Percentiles rank a stretch among this genome's conserved stretches.
These are phyloP conservation scores for Hyphodiscus hymeniophilus DNA, from an alignment of 495 filamentous ascomycete species.

Conservation along the genomic window DNA sequence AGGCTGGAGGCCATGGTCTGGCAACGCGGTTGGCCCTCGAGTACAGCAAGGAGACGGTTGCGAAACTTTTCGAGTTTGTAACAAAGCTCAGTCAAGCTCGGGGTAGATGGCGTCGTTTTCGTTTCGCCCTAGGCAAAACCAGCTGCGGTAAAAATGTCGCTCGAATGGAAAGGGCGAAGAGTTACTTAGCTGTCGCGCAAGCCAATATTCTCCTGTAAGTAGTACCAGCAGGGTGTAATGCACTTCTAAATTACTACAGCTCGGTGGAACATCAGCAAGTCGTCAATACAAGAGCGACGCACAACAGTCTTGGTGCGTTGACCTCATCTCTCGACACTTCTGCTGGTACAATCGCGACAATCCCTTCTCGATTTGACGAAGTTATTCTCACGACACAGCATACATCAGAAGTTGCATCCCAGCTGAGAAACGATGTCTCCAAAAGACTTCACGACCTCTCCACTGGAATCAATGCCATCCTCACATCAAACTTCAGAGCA, in stretches of 20 bases:
- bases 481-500: neutral
- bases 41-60: neutral
- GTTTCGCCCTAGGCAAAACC: neutral
- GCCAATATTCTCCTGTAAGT: slow-evolving; percentile 3
- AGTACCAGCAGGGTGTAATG: neutral
- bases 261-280: neutral
- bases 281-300: neutral
- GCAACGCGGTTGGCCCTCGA: neutral
- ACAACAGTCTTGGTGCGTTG: neutral
- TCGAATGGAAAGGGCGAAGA: neutral
- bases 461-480: neutral
- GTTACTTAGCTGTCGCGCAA: neutral
- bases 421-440: neutral
- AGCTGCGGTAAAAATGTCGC: neutral
- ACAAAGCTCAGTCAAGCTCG: neutral
- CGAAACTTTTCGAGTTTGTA: neutral
- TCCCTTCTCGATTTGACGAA: neutral
- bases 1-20: neutral
- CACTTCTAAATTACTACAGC: neutral
- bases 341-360: neutral
- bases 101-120: neutral
- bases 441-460: neutral
- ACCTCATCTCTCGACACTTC: neutral
- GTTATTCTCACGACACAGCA: neutral
- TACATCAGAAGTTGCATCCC: neutral